A percentile compares a stretch with the other conserved stretches of the same genome.
These are phyloP conservation scores for Clarireedia hainanense DNA, from an alignment of 2,329 filamentous ascomycete genomes.

Conservation along the genomic window DNA sequence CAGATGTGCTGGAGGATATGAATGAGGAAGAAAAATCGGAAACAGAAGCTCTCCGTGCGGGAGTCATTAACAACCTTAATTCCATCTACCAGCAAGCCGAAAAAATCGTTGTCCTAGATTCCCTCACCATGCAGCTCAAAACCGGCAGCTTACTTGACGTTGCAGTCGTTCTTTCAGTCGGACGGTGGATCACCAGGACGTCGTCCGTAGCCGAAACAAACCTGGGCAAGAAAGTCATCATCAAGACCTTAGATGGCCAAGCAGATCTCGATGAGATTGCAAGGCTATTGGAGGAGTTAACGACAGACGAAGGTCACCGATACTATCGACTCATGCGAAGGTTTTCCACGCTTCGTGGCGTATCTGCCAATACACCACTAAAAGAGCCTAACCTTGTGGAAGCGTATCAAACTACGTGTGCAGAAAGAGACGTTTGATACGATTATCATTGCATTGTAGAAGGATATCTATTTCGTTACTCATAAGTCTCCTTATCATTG, in stretches of 20 bases:
- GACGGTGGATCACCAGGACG: not conserved
- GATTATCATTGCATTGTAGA: too few relatives aligned
- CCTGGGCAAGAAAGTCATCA: not conserved
- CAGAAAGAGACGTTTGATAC: too few relatives aligned
- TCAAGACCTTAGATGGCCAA: not conserved
- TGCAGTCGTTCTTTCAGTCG: not conserved
- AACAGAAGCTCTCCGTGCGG: not conserved
- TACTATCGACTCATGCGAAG: not conserved
- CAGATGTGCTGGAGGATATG: constrained; percentile 8
- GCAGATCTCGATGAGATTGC: not conserved
- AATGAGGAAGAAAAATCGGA: not conserved
- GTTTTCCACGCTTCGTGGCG: not conserved
- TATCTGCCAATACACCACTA: too few relatives aligned
- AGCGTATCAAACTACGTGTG: too few relatives aligned
- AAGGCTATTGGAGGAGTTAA: not conserved
- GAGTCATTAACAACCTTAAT: constrained; percentile 1
- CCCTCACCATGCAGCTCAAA: not conserved
- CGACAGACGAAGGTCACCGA: not conserved
- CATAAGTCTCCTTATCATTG: too few relatives aligned
- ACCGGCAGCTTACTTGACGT: not conserved
- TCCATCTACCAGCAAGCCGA: not conserved
- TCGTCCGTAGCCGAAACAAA: not conserved
- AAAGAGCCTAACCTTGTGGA: too few relatives aligned
- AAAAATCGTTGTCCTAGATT: not conserved
- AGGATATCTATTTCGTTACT: too few relatives aligned